Percentiles rank a stretch among this genome's conserved stretches.
Conservation (phyloP, 1,139 yeast species). For the Tardiomyces blankii region DNA sequence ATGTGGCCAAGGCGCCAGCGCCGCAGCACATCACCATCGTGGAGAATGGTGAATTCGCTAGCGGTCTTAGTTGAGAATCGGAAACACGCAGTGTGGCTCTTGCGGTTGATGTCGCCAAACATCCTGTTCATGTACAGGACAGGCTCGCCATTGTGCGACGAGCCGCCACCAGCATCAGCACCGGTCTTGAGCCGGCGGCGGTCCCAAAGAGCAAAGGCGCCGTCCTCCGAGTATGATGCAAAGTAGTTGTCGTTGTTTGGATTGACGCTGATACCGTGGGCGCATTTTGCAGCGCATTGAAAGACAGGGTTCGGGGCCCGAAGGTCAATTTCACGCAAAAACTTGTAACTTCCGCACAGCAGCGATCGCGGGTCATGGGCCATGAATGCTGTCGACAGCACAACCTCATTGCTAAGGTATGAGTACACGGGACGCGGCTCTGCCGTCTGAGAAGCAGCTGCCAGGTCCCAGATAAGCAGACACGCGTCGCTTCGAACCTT, state of each 20-base stretch:
- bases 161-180: slow-evolving; percentile 10
- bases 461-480: slow-evolving; percentile 73
- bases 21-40: slow-evolving; percentile 66
- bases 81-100: slow-evolving; percentile 53
- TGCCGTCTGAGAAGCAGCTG: slow-evolving; percentile 29
- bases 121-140: slow-evolving; percentile 55
- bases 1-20: slow-evolving; percentile 71
- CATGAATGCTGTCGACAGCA: slow-evolving; percentile 56
- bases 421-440: slow-evolving; percentile 44
- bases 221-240: slow-evolving; percentile 73
- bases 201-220: slow-evolving; percentile 82
- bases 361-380: slow-evolving; percentile 47
- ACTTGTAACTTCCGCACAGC: slow-evolving; percentile 68
- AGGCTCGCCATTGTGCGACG: slow-evolving; percentile 35
- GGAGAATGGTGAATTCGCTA: slow-evolving; percentile 72
- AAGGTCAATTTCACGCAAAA: slow-evolving; percentile 66
- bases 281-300: slow-evolving; percentile 68
- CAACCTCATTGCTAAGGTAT: slow-evolving; percentile 63
- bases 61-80: slow-evolving; percentile 56
- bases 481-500: slow-evolving; percentile 71
- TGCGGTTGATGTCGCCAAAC: slow-evolving; percentile 50
- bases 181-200: slow-evolving; percentile 45
- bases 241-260: slow-evolving; percentile 56
- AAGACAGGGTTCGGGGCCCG: slow-evolving; percentile 49
- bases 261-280: slow-evolving; percentile 58